These are phyloP conservation scores for Tolypocladium tropicale DNA, from an alignment of 2,329 filamentous ascomycete genomes.

Conservation along the genomic window DNA sequence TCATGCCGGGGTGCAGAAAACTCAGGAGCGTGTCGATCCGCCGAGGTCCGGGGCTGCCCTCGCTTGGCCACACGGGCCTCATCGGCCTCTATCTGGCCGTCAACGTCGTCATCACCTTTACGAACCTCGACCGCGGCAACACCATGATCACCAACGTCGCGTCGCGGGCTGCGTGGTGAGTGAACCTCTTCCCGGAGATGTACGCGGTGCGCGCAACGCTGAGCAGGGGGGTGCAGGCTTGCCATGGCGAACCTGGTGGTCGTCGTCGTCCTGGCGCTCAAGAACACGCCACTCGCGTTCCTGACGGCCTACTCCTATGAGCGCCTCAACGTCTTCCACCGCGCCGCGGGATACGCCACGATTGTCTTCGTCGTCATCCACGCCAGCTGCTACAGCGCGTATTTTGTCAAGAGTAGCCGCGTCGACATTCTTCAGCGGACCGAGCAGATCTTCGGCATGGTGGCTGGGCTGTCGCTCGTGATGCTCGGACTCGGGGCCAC, in stretches of 20 bases:
- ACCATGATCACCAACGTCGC: constrained; percentile 22
- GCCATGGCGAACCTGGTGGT: constrained; percentile 36
- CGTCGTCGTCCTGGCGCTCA: constrained; percentile 43
- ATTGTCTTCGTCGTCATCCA: constrained; percentile 37
- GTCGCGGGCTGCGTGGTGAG: constrained; percentile 28
- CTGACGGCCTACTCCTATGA: constrained; percentile 47
- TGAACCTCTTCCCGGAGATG: background rate
- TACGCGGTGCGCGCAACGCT: background rate
- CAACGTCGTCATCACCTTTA: constrained; percentile 23
- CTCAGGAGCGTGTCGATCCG: constrained; percentile 16
- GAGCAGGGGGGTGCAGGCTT: constrained; percentile 21
- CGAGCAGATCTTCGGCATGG: constrained; percentile 36
- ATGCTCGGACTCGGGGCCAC: constrained; percentile 31
- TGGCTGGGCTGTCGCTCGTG: constrained; percentile 35
- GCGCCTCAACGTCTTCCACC: constrained; percentile 46
- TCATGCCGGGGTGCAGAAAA: constrained; percentile 14
- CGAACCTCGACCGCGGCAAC: constrained; percentile 19
- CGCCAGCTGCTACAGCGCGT: constrained; percentile 28
- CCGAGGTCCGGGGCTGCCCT: constrained; percentile 16
- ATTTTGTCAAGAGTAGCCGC: constrained; percentile 23
- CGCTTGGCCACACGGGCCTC: constrained; percentile 20
- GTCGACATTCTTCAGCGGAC: constrained; percentile 21
- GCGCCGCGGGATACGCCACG: constrained; percentile 39
- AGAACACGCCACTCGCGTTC: constrained; percentile 46
- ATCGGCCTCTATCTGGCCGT: constrained; percentile 19